Conservation (phyloP, 441 rosid genomes). For the Adansonia gregorii region DNA sequence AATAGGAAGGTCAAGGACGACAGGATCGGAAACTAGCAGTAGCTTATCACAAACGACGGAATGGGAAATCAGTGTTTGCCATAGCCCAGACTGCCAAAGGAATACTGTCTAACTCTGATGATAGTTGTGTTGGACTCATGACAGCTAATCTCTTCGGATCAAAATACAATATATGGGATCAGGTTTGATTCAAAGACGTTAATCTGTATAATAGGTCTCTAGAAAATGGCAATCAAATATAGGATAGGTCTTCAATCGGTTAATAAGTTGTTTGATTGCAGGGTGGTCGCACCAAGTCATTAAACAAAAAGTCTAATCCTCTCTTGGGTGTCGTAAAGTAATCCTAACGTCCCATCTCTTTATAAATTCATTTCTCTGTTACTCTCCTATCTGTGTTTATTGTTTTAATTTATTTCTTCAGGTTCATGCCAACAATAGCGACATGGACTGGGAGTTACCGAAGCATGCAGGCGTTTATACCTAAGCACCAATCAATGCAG, state of each 20-base stretch:
- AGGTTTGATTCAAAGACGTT: constrained; percentile 41
- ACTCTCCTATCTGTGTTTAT: not conserved
- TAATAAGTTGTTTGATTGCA: constrained; percentile 37
- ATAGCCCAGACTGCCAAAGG: constrained; percentile 78
- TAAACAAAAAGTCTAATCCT: constrained; percentile 51
- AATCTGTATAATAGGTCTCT: not conserved
- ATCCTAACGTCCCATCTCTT: constrained; percentile 34
- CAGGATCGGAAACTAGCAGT: constrained; percentile 85
- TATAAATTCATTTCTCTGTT: not conserved
- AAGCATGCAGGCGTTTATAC: constrained; percentile 66
- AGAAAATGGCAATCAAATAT: constrained; percentile 4
- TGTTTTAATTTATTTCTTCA: constrained; percentile 31
- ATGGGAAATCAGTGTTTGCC: constrained; percentile 67
- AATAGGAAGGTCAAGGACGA: constrained; percentile 88
- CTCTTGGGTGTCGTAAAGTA: constrained; percentile 74
- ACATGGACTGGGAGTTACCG: constrained; percentile 87
- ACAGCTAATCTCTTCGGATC: constrained; percentile 89
- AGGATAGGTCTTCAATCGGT: not conserved
- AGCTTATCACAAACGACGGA: constrained; percentile 66
- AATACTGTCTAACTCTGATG: constrained; percentile 63
- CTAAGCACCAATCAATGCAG: constrained; percentile 76
- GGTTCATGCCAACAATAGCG: constrained; percentile 77
- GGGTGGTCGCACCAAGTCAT: constrained; percentile 47
- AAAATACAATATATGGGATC: constrained; percentile 80
- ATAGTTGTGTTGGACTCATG: constrained; percentile 68